Conservation (phyloP, 1,284 basidiomycete genomes). For the Fomitopsis palustris region DNA sequence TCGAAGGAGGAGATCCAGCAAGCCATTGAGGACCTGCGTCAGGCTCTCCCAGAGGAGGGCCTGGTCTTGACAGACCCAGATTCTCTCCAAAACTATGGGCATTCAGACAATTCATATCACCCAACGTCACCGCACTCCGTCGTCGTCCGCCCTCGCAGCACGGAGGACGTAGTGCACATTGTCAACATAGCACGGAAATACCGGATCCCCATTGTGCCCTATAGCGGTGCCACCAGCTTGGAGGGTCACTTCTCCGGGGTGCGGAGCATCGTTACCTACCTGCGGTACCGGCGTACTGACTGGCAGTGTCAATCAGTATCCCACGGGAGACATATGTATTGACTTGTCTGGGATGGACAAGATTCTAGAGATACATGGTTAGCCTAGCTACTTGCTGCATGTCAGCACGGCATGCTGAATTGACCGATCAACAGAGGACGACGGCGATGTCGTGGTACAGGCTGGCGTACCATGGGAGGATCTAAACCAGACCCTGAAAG, state of each 20-base stretch:
- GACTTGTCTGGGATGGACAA: constrained; percentile 85
- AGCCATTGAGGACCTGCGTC: constrained; percentile 53
- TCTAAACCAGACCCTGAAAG: constrained; percentile 73
- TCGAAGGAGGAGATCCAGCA: constrained; percentile 38
- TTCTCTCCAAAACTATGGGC: constrained; percentile 52
- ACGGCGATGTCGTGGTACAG: constrained; percentile 77
- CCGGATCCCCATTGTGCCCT: constrained; percentile 52
- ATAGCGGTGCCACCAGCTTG: constrained; percentile 57
- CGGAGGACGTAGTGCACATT: constrained; percentile 56
- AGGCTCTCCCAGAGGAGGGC: constrained; percentile 41
- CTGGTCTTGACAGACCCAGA: constrained; percentile 49
- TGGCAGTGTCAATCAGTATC: constrained; percentile 32
- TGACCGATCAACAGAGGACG: constrained; percentile 36
- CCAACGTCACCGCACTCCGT: constrained; percentile 63
- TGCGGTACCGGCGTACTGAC: background rate
- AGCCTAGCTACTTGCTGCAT: constrained; percentile 12
- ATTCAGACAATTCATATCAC: constrained; percentile 67
- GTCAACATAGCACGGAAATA: constrained; percentile 57
- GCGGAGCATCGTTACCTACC: background rate
- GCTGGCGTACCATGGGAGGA: constrained; percentile 88
- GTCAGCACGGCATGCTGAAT: background rate
- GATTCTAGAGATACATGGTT: constrained; percentile 74
- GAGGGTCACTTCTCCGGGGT: constrained; percentile 63
- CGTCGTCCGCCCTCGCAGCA: constrained; percentile 45
- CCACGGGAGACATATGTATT: constrained; percentile 75